Evolutionary conservation across 148 eudicot species (phyloP).

Genomic region (Rhododendron molle): DNA sequence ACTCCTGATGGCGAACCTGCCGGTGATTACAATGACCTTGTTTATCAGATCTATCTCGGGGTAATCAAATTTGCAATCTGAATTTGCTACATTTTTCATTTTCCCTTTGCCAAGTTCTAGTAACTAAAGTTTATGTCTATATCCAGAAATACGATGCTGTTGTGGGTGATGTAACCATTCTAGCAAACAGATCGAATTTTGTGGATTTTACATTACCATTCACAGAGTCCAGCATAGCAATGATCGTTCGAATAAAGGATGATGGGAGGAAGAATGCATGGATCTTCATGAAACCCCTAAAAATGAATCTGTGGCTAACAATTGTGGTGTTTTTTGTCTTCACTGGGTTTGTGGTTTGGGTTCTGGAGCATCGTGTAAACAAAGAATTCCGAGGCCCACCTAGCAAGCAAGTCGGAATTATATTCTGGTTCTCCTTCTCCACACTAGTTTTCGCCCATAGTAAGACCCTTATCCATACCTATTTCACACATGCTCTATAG

Average conservation of each 20-base stretch:
- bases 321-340: constrained; percentile 43
- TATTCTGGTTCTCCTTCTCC: constrained; percentile 68
- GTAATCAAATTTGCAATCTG: constrained; percentile 5
- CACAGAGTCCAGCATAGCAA: constrained; percentile 54
- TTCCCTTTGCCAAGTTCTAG: not conserved
- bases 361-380: constrained; percentile 65
- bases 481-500: not conserved
- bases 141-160: constrained; percentile 51
- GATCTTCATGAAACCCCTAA: constrained; percentile 67
- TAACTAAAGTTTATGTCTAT: not conserved
- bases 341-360: constrained; percentile 67
- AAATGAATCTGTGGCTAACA: constrained; percentile 57
- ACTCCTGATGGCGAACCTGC: not conserved
- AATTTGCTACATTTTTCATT: not conserved
- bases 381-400: constrained; percentile 58
- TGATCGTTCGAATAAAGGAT: constrained; percentile 47
- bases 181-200: constrained; percentile 26
- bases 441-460: constrained; percentile 70
- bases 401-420: constrained; percentile 49
- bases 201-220: constrained; percentile 67
- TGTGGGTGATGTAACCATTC: too few species aligned
- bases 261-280: constrained; percentile 44
- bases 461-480: constrained; percentile 19
- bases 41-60: constrained; percentile 32
- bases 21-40: constrained; percentile 30